Conservation (phyloP, 78 protist species). For the Polysphondylium violaceum region DNA sequence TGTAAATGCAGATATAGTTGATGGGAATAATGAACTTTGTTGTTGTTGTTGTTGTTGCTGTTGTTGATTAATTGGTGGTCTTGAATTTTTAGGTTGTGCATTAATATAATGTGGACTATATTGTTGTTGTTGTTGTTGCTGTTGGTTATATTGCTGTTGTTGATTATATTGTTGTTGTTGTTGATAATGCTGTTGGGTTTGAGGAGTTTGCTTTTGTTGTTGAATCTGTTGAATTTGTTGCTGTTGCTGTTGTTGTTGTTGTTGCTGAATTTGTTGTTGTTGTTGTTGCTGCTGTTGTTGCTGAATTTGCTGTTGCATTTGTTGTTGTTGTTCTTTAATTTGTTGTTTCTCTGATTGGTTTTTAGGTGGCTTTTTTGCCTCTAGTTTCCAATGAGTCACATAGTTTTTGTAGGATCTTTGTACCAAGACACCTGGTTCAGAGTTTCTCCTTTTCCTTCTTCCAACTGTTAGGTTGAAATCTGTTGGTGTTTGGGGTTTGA, state of each 20-base stretch:
- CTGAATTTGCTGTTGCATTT: conserved; percentile 6
- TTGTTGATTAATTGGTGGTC: too few relatives aligned
- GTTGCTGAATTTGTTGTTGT: conserved; percentile 19
- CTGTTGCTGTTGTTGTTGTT: conserved; percentile 4
- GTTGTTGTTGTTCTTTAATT: conserved; percentile 16
- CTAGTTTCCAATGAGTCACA: conserved; percentile 64
- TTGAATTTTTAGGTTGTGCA: background rate
- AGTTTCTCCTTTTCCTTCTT: conserved; percentile 53
- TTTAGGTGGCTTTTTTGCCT: conserved; percentile 9
- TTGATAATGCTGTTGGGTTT: background rate
- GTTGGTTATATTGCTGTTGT: conserved; percentile 1
- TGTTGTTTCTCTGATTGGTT: background rate
- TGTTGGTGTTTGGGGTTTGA: conserved; percentile 60
- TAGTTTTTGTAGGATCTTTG: conserved; percentile 52
- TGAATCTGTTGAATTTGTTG: conserved; percentile 1
- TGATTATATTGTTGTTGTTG: background rate
- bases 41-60: background rate
- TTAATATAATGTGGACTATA: background rate
- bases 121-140: background rate
- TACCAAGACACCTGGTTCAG: conserved; percentile 61
- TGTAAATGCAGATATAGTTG: conserved; percentile 42
- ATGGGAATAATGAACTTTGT: conserved; percentile 31
- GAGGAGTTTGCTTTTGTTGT: background rate
- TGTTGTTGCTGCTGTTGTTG: conserved; percentile 3
- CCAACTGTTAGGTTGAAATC: conserved; percentile 21